Evolutionary conservation across 1,284 basidiomycete genomes (phyloP).

Genomic region (Rhodotorula sp.): DNA sequence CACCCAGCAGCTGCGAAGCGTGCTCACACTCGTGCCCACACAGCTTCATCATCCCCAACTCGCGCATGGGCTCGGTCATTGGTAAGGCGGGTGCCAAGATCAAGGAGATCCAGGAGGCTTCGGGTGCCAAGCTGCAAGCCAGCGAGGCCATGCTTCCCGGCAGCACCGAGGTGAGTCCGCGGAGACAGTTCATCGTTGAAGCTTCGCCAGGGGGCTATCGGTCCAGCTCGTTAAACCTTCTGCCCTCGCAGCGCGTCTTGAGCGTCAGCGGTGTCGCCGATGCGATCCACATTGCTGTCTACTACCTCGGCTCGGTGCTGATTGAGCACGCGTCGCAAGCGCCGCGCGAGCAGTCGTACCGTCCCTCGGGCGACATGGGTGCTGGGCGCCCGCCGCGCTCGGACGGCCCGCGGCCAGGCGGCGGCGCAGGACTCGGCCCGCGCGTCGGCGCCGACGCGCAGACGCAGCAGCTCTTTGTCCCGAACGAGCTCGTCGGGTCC

Average conservation of each 20-base stretch:
- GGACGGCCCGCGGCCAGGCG: slow-evolving; percentile 12
- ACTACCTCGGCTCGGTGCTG: slow-evolving; percentile 54
- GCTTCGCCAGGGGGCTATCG: background rate
- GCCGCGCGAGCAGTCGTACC: slow-evolving; percentile 50
- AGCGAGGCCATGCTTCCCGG: slow-evolving; percentile 98
- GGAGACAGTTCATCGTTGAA: background rate
- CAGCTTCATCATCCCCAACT: slow-evolving; percentile 95
- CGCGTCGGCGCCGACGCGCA: slow-evolving; percentile 64
- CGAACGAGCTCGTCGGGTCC: slow-evolving; percentile 85
- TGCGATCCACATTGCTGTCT: slow-evolving; percentile 96
- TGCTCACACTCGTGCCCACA: too few relatives aligned
- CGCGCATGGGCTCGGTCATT: slow-evolving; percentile 98
- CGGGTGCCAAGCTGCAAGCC: slow-evolving; percentile 91
- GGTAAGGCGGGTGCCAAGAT: slow-evolving; percentile 97
- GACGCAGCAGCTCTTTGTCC: slow-evolving; percentile 98
- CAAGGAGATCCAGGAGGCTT: slow-evolving; percentile 99
- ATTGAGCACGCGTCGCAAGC: slow-evolving; percentile 50
- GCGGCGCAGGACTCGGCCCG: slow-evolving; percentile 46
- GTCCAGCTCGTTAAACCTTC: background rate
- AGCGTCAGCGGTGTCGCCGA: slow-evolving; percentile 99
- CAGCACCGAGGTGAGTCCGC: slow-evolving; percentile 74
- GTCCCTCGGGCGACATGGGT: slow-evolving; percentile 42
- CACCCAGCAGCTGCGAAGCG: too few relatives aligned
- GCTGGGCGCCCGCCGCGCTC: slow-evolving; percentile 11
- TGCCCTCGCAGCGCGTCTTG: slow-evolving; percentile 72